Conservation (phyloP, 352 stramenopile genomes). For the Phytophthora rubi region DNA sequence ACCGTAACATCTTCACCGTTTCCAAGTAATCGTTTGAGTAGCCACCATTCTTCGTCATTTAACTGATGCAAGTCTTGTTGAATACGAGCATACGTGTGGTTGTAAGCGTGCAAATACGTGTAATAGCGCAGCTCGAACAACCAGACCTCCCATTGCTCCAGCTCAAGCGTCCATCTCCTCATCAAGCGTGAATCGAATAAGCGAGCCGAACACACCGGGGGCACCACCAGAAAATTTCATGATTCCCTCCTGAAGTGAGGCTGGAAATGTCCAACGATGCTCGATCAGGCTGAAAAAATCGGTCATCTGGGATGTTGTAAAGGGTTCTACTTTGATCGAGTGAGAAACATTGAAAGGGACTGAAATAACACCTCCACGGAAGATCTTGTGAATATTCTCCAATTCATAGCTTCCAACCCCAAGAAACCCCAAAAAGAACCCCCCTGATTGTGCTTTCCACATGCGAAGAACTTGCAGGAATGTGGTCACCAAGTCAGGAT, state of each 20-base stretch:
- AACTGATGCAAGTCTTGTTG: background rate
- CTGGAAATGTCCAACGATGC: background rate
- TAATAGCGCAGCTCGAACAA: background rate
- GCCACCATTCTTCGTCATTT: slow-evolving; percentile 2
- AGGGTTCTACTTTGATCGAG: background rate
- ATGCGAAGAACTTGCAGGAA: slow-evolving; percentile 13
- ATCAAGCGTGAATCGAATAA: slow-evolving; percentile 5
- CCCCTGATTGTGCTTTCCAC: slow-evolving; percentile 1
- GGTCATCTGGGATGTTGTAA: background rate
- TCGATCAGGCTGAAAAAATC: background rate
- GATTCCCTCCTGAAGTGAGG: background rate
- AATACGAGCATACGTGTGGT: background rate
- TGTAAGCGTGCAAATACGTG: background rate
- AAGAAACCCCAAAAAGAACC: slow-evolving; percentile 11
- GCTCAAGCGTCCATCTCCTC: background rate
- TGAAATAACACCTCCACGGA: background rate
- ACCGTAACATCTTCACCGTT: background rate
- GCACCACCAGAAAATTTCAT: background rate
- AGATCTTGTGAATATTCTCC: background rate
- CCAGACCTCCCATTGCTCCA: slow-evolving; percentile 6
- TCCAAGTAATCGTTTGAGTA: slow-evolving; percentile 7
- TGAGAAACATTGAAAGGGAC: slow-evolving; percentile 10
- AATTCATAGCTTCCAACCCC: slow-evolving; percentile 8
- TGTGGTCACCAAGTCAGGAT: slow-evolving; percentile 3
- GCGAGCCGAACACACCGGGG: too few relatives aligned